Base-by-base conservation (phyloP, 1,284 basidiomycete genomes). In the Heliocybe sulcata region DNA sequence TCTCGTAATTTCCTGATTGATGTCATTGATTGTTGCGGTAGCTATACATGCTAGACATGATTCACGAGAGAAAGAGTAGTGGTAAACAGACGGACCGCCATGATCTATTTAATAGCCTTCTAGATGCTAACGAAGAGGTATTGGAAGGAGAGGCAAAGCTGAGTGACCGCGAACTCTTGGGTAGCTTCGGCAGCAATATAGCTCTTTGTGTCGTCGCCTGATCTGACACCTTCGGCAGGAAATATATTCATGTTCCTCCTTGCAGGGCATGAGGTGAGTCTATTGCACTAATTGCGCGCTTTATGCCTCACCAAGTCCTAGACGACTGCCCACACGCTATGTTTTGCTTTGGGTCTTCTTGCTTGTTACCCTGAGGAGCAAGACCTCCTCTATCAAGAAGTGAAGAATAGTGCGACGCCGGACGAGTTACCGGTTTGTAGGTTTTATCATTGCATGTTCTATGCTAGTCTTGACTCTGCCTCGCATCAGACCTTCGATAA, bases 361-460 rank as follows among this genome's bases (percentile, higher is more conserved):
- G 70, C 72, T 2, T 56, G 72, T n/a, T 72, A 83, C 63, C 78
- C 72, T 3, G 74, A 80, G 1, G 75, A 77, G 58, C 82, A 85
- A 64, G 77, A 81, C 53, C 73, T 67, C 55, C 60, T 83, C 1
- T 74, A 71, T 57, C 59, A 78, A 19, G 76, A 82, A 38, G 73
- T 82, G 55, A 70, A 65, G 19, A 53, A 56, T 3, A 58, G 77
- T 4, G n/a, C n/a, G n/a, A 60, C 76, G 27, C 64, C 71, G 3
- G 69, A 74, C 53, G 73, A 68, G 16, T 62, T 67, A 38, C 53
- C 64, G 45, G 73, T 73, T 12, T 75, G 76, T 52, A 55, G 70
- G 55, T 22, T 26, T 51, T 23, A n/a, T 16, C 42, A 14, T 20
- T 54, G 69, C 56, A 23, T 26, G 51, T 26, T 16, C 20, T 45